Evolutionary conservation across 2,329 filamentous ascomycete genomes (phyloP), one percentile per base, ranked within the genome.

Genomic region (Colletotrichum tofieldiae): DNA sequence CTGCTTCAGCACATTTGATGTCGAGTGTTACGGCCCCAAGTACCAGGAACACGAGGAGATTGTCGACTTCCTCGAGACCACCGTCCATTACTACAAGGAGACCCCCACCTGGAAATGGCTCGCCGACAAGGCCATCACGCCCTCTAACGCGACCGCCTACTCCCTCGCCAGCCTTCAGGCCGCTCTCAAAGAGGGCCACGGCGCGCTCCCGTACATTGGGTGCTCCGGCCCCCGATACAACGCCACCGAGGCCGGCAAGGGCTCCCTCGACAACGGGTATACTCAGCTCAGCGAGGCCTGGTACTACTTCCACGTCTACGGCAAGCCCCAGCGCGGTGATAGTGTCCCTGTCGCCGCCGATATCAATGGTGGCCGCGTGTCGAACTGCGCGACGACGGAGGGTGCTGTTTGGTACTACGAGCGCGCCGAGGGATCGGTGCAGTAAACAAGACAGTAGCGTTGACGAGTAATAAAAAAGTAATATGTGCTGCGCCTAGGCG

Each of bases 1-100:
- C 18, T 93, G 91, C 84, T 93, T 84, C 83, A 89, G 86, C 58
- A 92, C 88, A 72, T 93, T 93, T 77, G 89, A 92, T 77, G 81
- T 85, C 7, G 86, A 88, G 39, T 93, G 91, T 86, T 93, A 92
- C 79, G 89, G 89, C 0, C 88, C 90, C 6, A 77, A 84, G 73
- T 90, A 91, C 78, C 78, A 79, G 59, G 63, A 87, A 75, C 87
- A 91, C 79, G 82, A 87, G 72, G 91, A 93, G 32, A 86, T 93
- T 1, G 83, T 90, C 43, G 88, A 92, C 73, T 93, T 88, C 82
- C 92, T 91, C 82, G 84, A 88, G 78, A 92, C 90, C 0, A 82
- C 87, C 16, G 85, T 91, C 66, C 78, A 82, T 49, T 92, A 89
- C 80, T 90, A 89, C 83, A 83, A 84, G 76, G 81, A 81, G 6